Evolutionary conservation across 805 yeast species (phyloP).

Genomic region (Pichia scutulata): DNA sequence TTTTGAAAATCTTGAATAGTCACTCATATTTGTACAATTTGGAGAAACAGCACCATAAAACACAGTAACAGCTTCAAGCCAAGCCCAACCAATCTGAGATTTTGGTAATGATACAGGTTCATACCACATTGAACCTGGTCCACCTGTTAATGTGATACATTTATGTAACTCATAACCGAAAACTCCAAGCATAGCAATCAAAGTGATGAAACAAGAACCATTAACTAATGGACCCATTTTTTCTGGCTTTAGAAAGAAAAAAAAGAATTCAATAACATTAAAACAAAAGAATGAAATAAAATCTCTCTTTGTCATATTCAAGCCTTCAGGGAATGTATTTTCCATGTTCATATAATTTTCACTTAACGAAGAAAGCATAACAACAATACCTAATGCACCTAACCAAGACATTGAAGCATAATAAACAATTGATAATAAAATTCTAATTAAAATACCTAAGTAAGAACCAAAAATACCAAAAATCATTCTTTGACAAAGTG

Average conservation of each 20-base stretch:
- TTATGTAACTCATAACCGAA: not conserved
- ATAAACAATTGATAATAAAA: constrained; percentile 35
- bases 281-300: constrained; percentile 37
- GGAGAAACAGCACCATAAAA: constrained; percentile 18
- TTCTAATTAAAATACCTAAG: constrained; percentile 35
- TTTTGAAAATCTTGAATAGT: constrained; percentile 19
- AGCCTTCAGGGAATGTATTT: constrained; percentile 31
- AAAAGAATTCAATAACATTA: constrained; percentile 34
- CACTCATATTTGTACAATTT: constrained; percentile 22
- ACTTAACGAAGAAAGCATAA: constrained; percentile 33
- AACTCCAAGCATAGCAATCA: constrained; percentile 9
- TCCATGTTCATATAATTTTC: constrained; percentile 32
- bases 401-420: constrained; percentile 35
- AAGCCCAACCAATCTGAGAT: constrained; percentile 13
- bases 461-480: constrained; percentile 40
- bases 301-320: constrained; percentile 34
- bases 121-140: constrained; percentile 13
- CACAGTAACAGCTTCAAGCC: constrained; percentile 11
- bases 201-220: constrained; percentile 10
- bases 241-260: constrained; percentile 26
- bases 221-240: constrained; percentile 6
- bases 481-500: constrained; percentile 35
- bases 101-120: constrained; percentile 14
- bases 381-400: constrained; percentile 36
- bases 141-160: not conserved